Evolutionary conservation across 352 stramenopile genomes (phyloP), one percentile per base, ranked within the genome.

Genomic region (Phytophthora colocasiae): DNA sequence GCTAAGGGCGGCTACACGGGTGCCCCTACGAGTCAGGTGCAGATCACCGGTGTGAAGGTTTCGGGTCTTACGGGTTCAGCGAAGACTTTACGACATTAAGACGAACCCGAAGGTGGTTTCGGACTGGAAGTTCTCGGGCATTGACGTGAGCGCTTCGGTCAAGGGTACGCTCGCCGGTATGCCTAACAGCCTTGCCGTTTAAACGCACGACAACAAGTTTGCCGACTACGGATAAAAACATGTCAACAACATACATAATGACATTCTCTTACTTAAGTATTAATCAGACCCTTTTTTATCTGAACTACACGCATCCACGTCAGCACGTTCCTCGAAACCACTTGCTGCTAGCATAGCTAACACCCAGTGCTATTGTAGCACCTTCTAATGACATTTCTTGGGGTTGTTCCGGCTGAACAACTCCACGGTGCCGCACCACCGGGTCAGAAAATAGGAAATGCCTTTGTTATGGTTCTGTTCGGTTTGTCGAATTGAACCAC

Each of bases 21-120:
- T n/a, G 53, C 52, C 3, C 1, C 58, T 32, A 73, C 58, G 14
- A 64, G 59, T 26, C 22, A 41, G n/a, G 58, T 60, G 39, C 2
- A 43, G 10, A 66, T 73, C 52, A 46, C 36, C 5, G 43, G 26
- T 17, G 48, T 66, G 8, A 52, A 29, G 0, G 31, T 74, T 36
- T 57, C 34, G 1, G 66, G 66, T n/a, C 50, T 75, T 2, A 56
- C 61, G 22, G 66, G 61, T 22, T 43, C 66, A 5, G 60, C 48
- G 24, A 63, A 49, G 6, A 70, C 15, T 71, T 15, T 75, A 67
- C 55, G 66, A 75, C 34, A 66, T 71, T 31, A 29, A 48, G 26
- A 58, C 47, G 19, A 73, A 73, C 52, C 38, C 58, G 22, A 59
- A 69, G 44, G 58, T 68, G 12, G 64, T 72, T 22, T 68, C 58